Conservation (phyloP, 23 red algal genomes). For the Pyropia yezoensis region DNA sequence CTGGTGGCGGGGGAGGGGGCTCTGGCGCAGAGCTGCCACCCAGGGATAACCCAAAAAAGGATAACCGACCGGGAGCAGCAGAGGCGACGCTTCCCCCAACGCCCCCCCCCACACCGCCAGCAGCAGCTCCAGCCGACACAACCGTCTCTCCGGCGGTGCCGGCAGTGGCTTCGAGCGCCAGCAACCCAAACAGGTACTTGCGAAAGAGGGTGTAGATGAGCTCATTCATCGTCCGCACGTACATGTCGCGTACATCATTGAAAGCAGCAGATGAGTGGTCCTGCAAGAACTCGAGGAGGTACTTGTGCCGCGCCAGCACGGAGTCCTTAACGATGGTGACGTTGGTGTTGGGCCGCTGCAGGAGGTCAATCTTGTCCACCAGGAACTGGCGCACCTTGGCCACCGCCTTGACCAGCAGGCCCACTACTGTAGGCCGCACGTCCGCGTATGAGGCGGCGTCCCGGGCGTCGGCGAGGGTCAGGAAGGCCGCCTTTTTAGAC, state of each 20-base stretch:
- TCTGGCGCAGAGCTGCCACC: no score
- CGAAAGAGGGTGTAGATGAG: constrained; percentile 73
- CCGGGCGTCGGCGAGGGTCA: constrained; percentile 50
- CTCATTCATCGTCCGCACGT: constrained; percentile 50
- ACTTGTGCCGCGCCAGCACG: constrained; percentile 66
- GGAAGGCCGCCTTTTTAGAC: constrained; percentile 63
- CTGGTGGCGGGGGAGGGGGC: no score
- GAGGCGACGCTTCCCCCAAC: no score
- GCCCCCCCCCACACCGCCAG: no score
- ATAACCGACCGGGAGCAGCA: no score
- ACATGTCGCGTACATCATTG: constrained; percentile 47
- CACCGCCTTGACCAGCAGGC: constrained; percentile 50
- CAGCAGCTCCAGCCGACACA: background rate
- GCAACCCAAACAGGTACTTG: constrained; percentile 54
- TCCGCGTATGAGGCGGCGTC: constrained; percentile 49
- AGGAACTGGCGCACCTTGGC: constrained; percentile 45
- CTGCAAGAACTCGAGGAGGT: constrained; percentile 76
- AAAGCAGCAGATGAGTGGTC: constrained; percentile 35
- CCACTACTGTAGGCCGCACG: constrained; percentile 26
- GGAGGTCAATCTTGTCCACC: constrained; percentile 53
- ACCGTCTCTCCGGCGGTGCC: background rate
- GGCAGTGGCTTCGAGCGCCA: constrained; percentile 31
- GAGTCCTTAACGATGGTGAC: constrained; percentile 95
- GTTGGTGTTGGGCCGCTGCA: constrained; percentile 92
- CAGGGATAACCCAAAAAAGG: no score